A percentile compares a stretch with the other conserved stretches of the same genome.
Evolutionary conservation across 2,329 filamentous ascomycete genomes (phyloP).

Genomic region (Thyridium curvatum): DNA sequence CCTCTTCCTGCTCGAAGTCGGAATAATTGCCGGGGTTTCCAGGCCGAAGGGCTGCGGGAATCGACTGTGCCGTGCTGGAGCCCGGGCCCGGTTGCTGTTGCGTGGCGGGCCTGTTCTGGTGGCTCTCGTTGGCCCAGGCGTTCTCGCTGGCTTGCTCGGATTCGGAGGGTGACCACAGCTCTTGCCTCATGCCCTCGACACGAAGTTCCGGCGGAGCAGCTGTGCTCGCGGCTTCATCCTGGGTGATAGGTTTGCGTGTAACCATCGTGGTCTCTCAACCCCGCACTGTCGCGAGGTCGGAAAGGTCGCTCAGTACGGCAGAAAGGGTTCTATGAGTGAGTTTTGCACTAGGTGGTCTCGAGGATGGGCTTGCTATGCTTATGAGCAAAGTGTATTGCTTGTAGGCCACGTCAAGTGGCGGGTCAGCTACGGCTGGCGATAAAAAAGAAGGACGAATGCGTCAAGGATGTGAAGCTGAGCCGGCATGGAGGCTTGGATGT

Average conservation of each 20-base stretch:
- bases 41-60: conserved; percentile 25
- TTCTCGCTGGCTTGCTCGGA: conserved; percentile 25
- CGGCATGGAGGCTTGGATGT: too few relatives aligned
- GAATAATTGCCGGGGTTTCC: conserved; percentile 17
- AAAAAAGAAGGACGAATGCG: too few relatives aligned
- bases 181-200: conserved; percentile 20
- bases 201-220: conserved; percentile 13
- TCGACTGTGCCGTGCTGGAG: conserved; percentile 5
- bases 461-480: too few relatives aligned
- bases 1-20: conserved; percentile 21
- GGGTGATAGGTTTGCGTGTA: conserved; percentile 29
- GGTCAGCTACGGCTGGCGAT: too few relatives aligned
- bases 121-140: conserved; percentile 18
- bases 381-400: too few relatives aligned
- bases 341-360: too few relatives aligned
- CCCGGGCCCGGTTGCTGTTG: conserved; percentile 1
- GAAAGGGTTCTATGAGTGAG: too few relatives aligned
- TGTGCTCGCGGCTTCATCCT: conserved; percentile 17
- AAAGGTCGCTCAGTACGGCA: too few relatives aligned
- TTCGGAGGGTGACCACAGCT: conserved; percentile 22
- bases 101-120: conserved; percentile 3
- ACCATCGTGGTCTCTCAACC: conserved; percentile 26
- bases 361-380: too few relatives aligned
- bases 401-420: too few relatives aligned
- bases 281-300: too few relatives aligned